Percentiles rank a stretch among this genome's conserved stretches.
These are phyloP conservation scores for Leucaena leucocephala DNA, from an alignment of 306 rosid species.

Conservation along the genomic window DNA sequence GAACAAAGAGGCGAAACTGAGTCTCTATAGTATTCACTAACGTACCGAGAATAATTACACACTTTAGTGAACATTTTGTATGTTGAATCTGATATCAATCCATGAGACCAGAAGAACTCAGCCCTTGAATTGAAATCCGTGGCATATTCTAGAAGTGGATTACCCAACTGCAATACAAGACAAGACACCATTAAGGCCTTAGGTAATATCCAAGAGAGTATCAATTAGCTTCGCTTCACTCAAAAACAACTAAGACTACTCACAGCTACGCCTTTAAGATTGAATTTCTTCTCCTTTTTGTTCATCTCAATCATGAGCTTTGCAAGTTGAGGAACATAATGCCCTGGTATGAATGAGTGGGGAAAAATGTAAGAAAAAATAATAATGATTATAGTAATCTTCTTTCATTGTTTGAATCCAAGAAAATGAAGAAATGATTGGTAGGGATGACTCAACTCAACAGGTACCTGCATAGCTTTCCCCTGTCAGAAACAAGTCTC, in stretches of 20 bases:
- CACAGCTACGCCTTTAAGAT: slow-evolving; percentile 74
- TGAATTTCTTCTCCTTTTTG: slow-evolving; percentile 49
- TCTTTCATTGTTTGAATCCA: slow-evolving; percentile 18
- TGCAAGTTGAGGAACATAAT: slow-evolving; percentile 84
- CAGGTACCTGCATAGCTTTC: slow-evolving; percentile 78
- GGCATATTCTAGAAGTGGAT: slow-evolving; percentile 55
- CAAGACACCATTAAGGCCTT: slow-evolving; percentile 18
- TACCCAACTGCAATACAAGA: slow-evolving; percentile 48
- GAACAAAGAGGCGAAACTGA: slow-evolving; percentile 54
- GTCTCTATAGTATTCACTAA: slow-evolving; percentile 54
- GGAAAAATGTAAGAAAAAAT: slow-evolving; percentile 7
- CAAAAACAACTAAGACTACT: slow-evolving; percentile 33
- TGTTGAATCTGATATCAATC: slow-evolving; percentile 58
- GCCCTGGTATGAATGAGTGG: slow-evolving; percentile 48
- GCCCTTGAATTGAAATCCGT: slow-evolving; percentile 61
- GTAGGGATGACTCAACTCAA: slow-evolving; percentile 10
- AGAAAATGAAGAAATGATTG: slow-evolving; percentile 22
- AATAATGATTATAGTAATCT: slow-evolving; percentile 15
- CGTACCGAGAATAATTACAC: slow-evolving; percentile 53
- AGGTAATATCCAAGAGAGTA: slow-evolving; percentile 5
- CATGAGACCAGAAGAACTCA: slow-evolving; percentile 61
- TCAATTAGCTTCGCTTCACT: slow-evolving; percentile 10
- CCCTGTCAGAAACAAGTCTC: slow-evolving; percentile 65
- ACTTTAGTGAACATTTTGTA: slow-evolving; percentile 49
- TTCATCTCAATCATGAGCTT: slow-evolving; percentile 66